Percentiles rank a stretch among this genome's conserved stretches.
These are phyloP conservation scores for thale cress (Arabidopsis thaliana) DNA, from an alignment of 345 rosid genomes.

Conservation along the genomic window TAIR10.1 NC_003076.8:14769501-14770000, in stretches of 20 bases:
- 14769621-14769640: not conserved
- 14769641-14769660: slow-evolving; percentile 48
- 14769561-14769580: not conserved
- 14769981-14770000: slow-evolving; percentile 63
- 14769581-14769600: too few relatives aligned
- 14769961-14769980: slow-evolving; percentile 70
- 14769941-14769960: slow-evolving; percentile 66
- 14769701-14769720: slow-evolving; percentile 63
- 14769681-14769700: slow-evolving; percentile 61
- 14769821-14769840: not conserved
- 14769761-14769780: slow-evolving; percentile 61
- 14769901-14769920: slow-evolving; percentile 73
- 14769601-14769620: not conserved
- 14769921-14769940: slow-evolving; percentile 64
- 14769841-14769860: not conserved
- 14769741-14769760: slow-evolving; percentile 61
- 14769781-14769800: slow-evolving; percentile 33
- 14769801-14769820: not conserved
- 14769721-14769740: slow-evolving; percentile 59
- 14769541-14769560: slow-evolving; percentile 43
- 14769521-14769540: slow-evolving; percentile 46
- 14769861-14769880: slow-evolving; percentile 50
- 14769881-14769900: slow-evolving; percentile 71
- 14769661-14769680: slow-evolving; percentile 47
- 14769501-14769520: slow-evolving; percentile 30